Conservation (phyloP, 805 yeast species). For the Starmerella sp. region DNA sequence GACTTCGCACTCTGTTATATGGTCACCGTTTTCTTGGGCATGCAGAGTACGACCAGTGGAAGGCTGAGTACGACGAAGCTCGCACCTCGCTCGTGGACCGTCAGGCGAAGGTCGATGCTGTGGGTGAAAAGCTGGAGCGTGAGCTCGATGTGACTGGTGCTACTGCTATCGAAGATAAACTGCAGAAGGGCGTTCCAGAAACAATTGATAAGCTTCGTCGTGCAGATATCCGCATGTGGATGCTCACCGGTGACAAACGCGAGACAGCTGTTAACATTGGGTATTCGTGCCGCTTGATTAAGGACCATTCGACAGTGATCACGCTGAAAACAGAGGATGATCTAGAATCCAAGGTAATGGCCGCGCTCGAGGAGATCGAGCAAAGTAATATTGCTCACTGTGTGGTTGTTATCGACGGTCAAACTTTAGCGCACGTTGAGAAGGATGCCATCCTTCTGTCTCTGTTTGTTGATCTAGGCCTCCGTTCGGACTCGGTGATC, state of each 20-base stretch:
- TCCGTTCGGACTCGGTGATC: slow-evolving; percentile 78
- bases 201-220: slow-evolving; percentile 82
- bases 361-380: slow-evolving; percentile 62
- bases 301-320: slow-evolving; percentile 83
- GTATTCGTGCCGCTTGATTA: slow-evolving; percentile 81
- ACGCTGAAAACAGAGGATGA: slow-evolving; percentile 48
- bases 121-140: slow-evolving; percentile 63
- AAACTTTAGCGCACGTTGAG: slow-evolving; percentile 63
- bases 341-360: slow-evolving; percentile 55
- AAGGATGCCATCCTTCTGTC: slow-evolving; percentile 59
- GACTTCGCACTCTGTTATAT: slow-evolving; percentile 79
- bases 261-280: slow-evolving; percentile 98
- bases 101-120: slow-evolving; percentile 49
- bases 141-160: slow-evolving; percentile 72
- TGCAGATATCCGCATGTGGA: slow-evolving; percentile 94
- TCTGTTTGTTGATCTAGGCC: slow-evolving; percentile 72
- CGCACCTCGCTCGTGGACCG: slow-evolving; percentile 65
- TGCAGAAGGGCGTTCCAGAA: slow-evolving; percentile 95
- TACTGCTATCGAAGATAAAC: slow-evolving; percentile 92
- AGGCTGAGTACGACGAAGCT: slow-evolving; percentile 55
- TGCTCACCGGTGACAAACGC: slow-evolving; percentile 95
- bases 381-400: slow-evolving; percentile 79
- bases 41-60: slow-evolving; percentile 56
- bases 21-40: slow-evolving; percentile 61
- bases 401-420: slow-evolving; percentile 93